Base-by-base conservation (phyloP, 2,329 filamentous ascomycete genomes). In the Venturiaceae sp. region DNA sequence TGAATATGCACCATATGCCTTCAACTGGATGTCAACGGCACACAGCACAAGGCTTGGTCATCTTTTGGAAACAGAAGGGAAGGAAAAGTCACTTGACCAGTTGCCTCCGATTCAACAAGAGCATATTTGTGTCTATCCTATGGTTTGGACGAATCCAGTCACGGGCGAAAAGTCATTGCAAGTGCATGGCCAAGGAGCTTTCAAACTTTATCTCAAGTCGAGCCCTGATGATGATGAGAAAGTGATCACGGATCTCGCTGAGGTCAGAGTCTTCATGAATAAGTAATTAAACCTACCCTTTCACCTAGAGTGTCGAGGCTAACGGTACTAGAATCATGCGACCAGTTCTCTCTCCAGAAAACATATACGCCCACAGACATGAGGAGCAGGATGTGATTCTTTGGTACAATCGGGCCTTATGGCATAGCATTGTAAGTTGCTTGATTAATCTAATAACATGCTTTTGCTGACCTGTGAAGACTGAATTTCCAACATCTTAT, bases 81-180 rank as follows among this genome's bases (percentile, higher is more conserved):
- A 36, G n/a, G 53, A 55, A 21, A 55, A 55, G 53, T 28, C 53
- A 34, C 62, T 74, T 5, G 71, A 72, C 47, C 69, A 75, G 23
- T 66, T 76, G n/a, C 67, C 66, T 1, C 66, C 66, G 14, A 74
- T 69, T 58, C 68, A 74, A 34, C 65, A 65, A 21, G 64, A 63
- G 3, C 65, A 68, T 28, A 60, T 76, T 50, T 75, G 76, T 63
- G 65, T 64, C 57, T 77, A 77, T 63, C 75, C 76, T 1, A 74
- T 77, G 69, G 75, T 77, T 1, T 77, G 75, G 75, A 67, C 74
- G 11, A 78, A 77, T 57, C 75, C 76, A 0, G 65, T 67, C 2
- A 70, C 72, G 0, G 72, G 72, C 5, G 71, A 75, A 58, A 73
- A 71, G 55, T 72, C 74, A 5, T 73, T 77, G 62, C 71, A 74